Base-by-base conservation (phyloP, 352 stramenopile genomes). In the Phytophthora sp. region DNA sequence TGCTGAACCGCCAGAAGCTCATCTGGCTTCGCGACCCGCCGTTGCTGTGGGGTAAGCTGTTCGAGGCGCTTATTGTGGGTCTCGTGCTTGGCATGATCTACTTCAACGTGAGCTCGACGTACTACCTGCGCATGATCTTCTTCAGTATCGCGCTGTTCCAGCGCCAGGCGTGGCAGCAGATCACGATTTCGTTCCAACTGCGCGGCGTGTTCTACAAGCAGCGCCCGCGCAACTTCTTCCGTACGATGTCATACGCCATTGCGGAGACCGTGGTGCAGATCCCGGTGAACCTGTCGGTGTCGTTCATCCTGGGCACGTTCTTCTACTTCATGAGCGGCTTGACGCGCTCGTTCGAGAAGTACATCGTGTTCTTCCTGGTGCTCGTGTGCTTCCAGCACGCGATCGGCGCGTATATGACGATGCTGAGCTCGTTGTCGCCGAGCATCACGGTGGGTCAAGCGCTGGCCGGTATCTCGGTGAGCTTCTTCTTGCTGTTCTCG, bases 321-420 rank as follows among this genome's bases (percentile, higher is more conserved):
- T 84, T 88, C 58, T 97, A 97, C 72, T 97, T 90, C 54, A 95
- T 97, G 82, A 91, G 92, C 63, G 89, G 88, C 1, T 64, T 97
- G 35, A 79, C 69, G 3, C 54, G 52, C 2, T 73, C 78, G 32
- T 82, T 87, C 28, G 57, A 74, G 35, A 85, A 87, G 53, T 96
- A 84, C 64, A 76, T 96, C 39, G 76, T 91, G 17, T 96, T 87
- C 46, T 70, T 92, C 52, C 50, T 83, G 1, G 80, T 96, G 28
- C 58, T 96, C 15, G 66, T 96, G 28, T 65, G 61, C 1, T 97
- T 96, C 74, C 73, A 87, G 61, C 81, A 90, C 48, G 78, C 78
- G 9, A 88, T 90, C 21, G 67, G 71, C 15, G 78, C 76, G 0
- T 91, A 86, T 62, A 86, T 91, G 69, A 87, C 75, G 23, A 54